These are phyloP conservation scores for Kazachstania kunashirensis DNA, from an alignment of 805 yeast genomes.

Conservation along the genomic window DNA sequence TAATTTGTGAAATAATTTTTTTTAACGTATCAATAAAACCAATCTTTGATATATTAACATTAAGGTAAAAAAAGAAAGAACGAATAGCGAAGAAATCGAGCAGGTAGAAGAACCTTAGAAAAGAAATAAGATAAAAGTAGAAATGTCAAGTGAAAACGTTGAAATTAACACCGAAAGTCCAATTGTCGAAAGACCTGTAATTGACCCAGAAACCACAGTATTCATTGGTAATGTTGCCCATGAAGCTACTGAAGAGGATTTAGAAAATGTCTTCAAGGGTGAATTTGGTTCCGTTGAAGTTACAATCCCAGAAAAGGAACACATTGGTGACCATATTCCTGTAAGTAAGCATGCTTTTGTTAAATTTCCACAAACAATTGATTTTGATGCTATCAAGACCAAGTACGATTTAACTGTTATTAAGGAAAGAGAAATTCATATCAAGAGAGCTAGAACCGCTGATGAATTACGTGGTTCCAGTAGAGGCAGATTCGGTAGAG, in stretches of 20 bases:
- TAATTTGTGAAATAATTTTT: too few relatives aligned
- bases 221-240: constrained; percentile 28
- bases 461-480: constrained; percentile 9
- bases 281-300: constrained; percentile 25
- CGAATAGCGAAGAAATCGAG: background rate
- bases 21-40: too few relatives aligned
- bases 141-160: constrained; percentile 14
- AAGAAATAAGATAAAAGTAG: background rate
- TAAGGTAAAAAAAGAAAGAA: too few relatives aligned
- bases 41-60: too few relatives aligned
- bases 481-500: constrained; percentile 8
- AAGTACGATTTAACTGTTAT: constrained; percentile 24
- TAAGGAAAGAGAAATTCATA: constrained; percentile 27
- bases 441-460: constrained; percentile 21
- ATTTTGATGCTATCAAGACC: constrained; percentile 23
- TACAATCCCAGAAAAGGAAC: constrained; percentile 22
- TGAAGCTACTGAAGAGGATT: constrained; percentile 23
- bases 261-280: constrained; percentile 18
- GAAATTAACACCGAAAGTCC: constrained; percentile 5
- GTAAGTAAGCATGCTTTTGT: constrained; percentile 27
- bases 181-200: constrained; percentile 5
- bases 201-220: constrained; percentile 28
- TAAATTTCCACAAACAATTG: constrained; percentile 24
- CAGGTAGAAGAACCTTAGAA: background rate
- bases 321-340: constrained; percentile 17